Base-by-base conservation (phyloP, 768 basidiomycete genomes). In the Rhodosporidiobolus sp. region DNA sequence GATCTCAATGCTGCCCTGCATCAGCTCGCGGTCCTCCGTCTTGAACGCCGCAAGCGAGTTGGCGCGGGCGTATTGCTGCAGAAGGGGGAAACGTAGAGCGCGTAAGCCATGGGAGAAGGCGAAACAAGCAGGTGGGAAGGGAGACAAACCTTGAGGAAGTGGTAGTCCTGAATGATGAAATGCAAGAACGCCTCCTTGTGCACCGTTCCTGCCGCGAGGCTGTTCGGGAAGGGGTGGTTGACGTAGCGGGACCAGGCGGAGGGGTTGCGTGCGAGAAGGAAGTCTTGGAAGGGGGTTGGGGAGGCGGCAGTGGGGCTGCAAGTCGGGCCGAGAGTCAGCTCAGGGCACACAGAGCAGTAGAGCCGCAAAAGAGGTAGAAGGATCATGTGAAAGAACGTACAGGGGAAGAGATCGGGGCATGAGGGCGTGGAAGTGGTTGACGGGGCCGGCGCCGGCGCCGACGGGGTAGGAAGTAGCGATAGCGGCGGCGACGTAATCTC, bases 121-220 rank as follows among this genome's bases (percentile, higher is more conserved):
- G 11, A 11, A 30, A 1, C 7, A 30, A 9, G 34, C 19, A 20
- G n/a, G n/a, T n/a, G n/a, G n/a, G 30, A 56, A 26, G 9, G 30
- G 30, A 14, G 52, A 64, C 63, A 12, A 20, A 63, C 70, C 61
- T 76, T 76, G 55, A 76, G 64, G 58, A 72, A 76, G 57, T 72
- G 70, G 61, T 92, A 91, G 78, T 92, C 91, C 76, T 93, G 92
- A 90, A 88, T 89, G 81, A 95, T 88, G 79, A 94, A 96, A 78
- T 93, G 88, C 22, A 89, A 77, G 80, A 95, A 97, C 30, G 84
- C 82, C n/a, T 86, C 83, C 50, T 81, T 82, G 0, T 86, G 83
- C 4, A 94, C 85, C 0, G 86, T 88, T 0, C 92, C 93, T 62
- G 84, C 81, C 1, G 89, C 92, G 0, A 96, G 84, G 60, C 87